These are phyloP conservation scores for Vaccinium corymbosum DNA, from an alignment of 148 eudicot species.

Conservation along the genomic window DNA sequence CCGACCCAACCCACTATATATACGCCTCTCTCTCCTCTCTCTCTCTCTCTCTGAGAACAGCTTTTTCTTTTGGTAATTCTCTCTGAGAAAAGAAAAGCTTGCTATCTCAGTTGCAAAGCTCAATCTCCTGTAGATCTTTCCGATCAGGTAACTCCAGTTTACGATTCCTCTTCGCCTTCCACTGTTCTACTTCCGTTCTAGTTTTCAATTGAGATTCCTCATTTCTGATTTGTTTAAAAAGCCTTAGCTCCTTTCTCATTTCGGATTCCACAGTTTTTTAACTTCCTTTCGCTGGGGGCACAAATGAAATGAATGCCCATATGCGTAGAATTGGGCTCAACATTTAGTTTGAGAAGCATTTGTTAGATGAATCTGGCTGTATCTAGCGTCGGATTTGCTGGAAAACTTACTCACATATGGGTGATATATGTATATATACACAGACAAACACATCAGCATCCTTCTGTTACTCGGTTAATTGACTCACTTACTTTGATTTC, in stretches of 20 bases:
- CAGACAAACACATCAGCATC: not conserved
- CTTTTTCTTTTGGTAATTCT: not conserved
- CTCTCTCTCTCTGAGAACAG: too few relatives aligned
- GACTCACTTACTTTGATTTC: too few relatives aligned
- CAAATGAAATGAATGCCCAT: not conserved
- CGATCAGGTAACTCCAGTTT: not conserved
- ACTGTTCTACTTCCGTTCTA: not conserved
- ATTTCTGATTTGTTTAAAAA: not conserved
- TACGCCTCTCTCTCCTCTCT: too few relatives aligned
- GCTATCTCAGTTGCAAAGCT: not conserved
- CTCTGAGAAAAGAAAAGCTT: not conserved
- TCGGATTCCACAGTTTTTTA: not conserved
- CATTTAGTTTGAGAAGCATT: not conserved
- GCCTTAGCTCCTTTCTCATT: too few relatives aligned
- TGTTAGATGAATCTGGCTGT: not conserved
- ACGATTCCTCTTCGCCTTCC: not conserved
- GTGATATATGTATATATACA: not conserved
- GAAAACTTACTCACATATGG: not conserved
- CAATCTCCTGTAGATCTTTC: slow-evolving; percentile 5
- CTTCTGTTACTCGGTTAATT: not conserved
- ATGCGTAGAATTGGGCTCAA: not conserved
- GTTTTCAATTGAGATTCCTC: not conserved
- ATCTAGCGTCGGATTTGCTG: not conserved
- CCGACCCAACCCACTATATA: not conserved
- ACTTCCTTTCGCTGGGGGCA: not conserved